phyloP scores from a whole-genome alignment of 1,139 yeast species.

The Williopsis jadinii region DNA sequence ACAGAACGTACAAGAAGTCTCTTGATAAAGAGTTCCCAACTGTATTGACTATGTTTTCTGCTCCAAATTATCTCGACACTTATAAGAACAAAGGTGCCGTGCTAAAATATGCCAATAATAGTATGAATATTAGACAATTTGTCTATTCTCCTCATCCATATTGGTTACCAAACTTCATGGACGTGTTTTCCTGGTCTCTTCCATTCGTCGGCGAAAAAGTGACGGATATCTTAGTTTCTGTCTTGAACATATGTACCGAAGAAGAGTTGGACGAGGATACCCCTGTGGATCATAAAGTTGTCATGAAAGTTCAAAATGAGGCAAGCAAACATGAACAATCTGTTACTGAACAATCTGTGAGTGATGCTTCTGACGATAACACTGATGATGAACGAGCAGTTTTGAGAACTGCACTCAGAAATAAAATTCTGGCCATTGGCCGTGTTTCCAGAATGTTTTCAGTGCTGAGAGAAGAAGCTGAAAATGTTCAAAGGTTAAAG shows the following conservation, averaged over 20 bases:
- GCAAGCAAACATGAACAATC: not conserved
- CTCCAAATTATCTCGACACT: slow-evolving; percentile 91
- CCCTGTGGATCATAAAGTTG: slow-evolving; percentile 26
- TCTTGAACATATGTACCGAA: slow-evolving; percentile 89
- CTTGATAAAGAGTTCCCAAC: slow-evolving; percentile 89
- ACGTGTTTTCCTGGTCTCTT: slow-evolving; percentile 94
- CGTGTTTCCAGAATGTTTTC: slow-evolving; percentile 91
- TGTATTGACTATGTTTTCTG: slow-evolving; percentile 85
- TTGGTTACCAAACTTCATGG: slow-evolving; percentile 97
- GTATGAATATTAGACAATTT: slow-evolving; percentile 93
- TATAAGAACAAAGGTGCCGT: slow-evolving; percentile 97
- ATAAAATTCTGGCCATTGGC: slow-evolving; percentile 92
- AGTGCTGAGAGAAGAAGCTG: slow-evolving; percentile 83
- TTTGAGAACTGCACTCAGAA: slow-evolving; percentile 55
- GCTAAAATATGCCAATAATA: slow-evolving; percentile 81
- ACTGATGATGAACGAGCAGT: slow-evolving; percentile 28
- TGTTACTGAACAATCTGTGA: not conserved
- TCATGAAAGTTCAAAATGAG: slow-evolving; percentile 4
- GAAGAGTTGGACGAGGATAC: slow-evolving; percentile 85
- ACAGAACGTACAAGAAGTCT: slow-evolving; percentile 87
- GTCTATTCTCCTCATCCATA: slow-evolving; percentile 93
- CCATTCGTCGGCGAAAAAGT: slow-evolving; percentile 98
- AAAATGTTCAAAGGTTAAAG: slow-evolving; percentile 77
- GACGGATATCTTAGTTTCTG: slow-evolving; percentile 87
- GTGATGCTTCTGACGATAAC: not conserved